Conservation (phyloP, 1,284 basidiomycete genomes). For the Xerocomus cyaneibrunnescens region DNA sequence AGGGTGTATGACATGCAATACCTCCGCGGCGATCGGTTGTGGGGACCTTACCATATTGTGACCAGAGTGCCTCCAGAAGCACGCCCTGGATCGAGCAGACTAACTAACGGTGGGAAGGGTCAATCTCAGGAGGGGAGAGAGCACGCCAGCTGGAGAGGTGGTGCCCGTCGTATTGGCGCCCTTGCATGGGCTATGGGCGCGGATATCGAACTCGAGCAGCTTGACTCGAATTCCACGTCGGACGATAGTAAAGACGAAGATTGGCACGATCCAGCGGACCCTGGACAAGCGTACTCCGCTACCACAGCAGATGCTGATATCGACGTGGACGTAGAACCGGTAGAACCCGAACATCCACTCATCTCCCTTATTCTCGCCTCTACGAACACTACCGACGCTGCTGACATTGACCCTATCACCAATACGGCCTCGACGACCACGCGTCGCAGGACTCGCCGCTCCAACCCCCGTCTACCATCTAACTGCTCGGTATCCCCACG, state of each 20-base stretch:
- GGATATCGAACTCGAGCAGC: slow-evolving; percentile 11
- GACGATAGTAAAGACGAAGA: slow-evolving; percentile 22
- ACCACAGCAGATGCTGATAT: slow-evolving; percentile 10
- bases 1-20: slow-evolving; percentile 50
- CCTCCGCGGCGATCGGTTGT: slow-evolving; percentile 41
- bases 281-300: background rate
- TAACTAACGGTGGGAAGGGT: background rate
- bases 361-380: slow-evolving; percentile 10
- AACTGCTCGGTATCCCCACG: slow-evolving; percentile 4
- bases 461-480: slow-evolving; percentile 12
- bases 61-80: slow-evolving; percentile 1
- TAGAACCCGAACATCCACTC: slow-evolving; percentile 13
- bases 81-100: background rate
- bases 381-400: background rate
- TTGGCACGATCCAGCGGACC: slow-evolving; percentile 16
- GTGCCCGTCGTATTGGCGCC: slow-evolving; percentile 5
- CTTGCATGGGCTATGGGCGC: slow-evolving; percentile 20
- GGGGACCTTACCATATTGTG: slow-evolving; percentile 46
- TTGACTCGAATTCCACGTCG: slow-evolving; percentile 11
- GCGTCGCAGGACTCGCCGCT: slow-evolving; percentile 13
- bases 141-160: background rate
- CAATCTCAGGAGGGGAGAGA: background rate
- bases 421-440: background rate
- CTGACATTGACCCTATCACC: background rate
- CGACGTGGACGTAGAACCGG: slow-evolving; percentile 12